phyloP scores from a whole-genome alignment of 73 alveolate species.

The Paramecium caudatum region DNA sequence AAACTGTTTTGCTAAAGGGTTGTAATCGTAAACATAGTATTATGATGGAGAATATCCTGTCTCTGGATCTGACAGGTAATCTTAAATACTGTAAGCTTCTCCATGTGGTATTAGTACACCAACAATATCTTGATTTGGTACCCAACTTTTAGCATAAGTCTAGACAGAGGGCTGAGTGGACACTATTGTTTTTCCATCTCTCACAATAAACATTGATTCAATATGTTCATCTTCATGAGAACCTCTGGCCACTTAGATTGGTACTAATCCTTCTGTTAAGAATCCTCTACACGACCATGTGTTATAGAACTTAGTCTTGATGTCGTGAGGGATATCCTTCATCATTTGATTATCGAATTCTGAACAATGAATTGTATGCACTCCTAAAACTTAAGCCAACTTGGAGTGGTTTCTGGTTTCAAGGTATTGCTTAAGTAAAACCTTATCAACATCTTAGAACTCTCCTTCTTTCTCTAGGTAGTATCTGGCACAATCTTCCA shows the following conservation, averaged over 20 bases:
- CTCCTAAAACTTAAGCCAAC: constrained; percentile 47
- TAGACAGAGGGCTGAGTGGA: constrained; percentile 53
- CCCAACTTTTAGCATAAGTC: constrained; percentile 56
- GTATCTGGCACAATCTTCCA: constrained; percentile 58
- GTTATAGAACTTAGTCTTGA: constrained; percentile 21
- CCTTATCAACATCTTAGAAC: constrained; percentile 14
- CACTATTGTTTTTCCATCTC: neutral
- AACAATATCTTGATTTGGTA: constrained; percentile 37
- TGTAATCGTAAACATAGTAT: constrained; percentile 58
- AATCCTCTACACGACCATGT: constrained; percentile 73
- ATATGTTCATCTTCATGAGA: constrained; percentile 24
- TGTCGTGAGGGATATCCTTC: constrained; percentile 12
- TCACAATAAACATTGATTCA: neutral
- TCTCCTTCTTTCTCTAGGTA: constrained; percentile 6
- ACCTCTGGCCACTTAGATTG: constrained; percentile 63
- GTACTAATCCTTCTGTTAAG: constrained; percentile 67
- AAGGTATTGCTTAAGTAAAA: neutral
- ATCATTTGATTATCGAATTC: constrained; percentile 37
- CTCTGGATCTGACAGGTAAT: constrained; percentile 57
- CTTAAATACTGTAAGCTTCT: constrained; percentile 57
- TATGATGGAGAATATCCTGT: constrained; percentile 71
- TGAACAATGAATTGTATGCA: constrained; percentile 69
- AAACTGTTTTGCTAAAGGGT: constrained; percentile 27
- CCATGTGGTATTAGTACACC: constrained; percentile 70
- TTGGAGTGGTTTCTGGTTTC: constrained; percentile 60